Percentiles rank a stretch among this genome's conserved stretches.
These are phyloP conservation scores for Lodderomyces jiufengensis DNA, from an alignment of 1,139 yeast genomes.

Conservation along the genomic window DNA sequence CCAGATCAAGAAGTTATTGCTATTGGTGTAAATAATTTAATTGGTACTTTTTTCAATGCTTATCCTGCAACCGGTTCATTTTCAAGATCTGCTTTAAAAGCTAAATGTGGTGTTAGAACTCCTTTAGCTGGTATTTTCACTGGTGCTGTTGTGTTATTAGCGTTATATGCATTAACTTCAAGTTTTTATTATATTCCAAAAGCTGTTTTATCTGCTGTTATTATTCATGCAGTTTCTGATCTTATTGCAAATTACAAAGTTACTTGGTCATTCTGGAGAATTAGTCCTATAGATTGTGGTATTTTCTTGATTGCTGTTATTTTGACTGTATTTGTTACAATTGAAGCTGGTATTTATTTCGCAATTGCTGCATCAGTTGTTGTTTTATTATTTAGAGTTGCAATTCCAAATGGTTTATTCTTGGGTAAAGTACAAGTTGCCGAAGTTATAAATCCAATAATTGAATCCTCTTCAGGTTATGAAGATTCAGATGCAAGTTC, in stretches of 20 bases:
- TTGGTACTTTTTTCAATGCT: conserved; percentile 89
- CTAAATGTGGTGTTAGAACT: conserved; percentile 93
- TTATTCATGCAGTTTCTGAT: conserved; percentile 94
- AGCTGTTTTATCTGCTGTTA: conserved; percentile 81
- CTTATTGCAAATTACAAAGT: conserved; percentile 70
- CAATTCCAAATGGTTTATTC: conserved; percentile 79
- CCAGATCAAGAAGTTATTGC: conserved; percentile 96
- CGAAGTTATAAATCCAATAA: conserved; percentile 60
- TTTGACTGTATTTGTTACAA: conserved; percentile 74
- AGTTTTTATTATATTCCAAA: conserved; percentile 89
- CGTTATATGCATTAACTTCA: conserved; percentile 76
- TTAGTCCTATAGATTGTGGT: conserved; percentile 72
- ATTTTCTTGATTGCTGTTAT: conserved; percentile 76
- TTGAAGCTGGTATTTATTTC: conserved; percentile 88
- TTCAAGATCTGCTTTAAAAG: conserved; percentile 89
- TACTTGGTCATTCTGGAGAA: conserved; percentile 71
- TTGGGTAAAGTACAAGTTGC: conserved; percentile 73
- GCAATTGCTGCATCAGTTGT: conserved; percentile 85
- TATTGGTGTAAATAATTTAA: conserved; percentile 84
- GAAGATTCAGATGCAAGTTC: conserved; percentile 9
- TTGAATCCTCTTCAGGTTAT: conserved; percentile 17
- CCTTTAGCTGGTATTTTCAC: conserved; percentile 92
- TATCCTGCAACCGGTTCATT: conserved; percentile 97
- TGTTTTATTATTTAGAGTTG: conserved; percentile 65
- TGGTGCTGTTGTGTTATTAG: conserved; percentile 83